These are phyloP conservation scores for Carex pumila DNA, from an alignment of 176 grass and related monocot genomes.

Conservation along the genomic window DNA sequence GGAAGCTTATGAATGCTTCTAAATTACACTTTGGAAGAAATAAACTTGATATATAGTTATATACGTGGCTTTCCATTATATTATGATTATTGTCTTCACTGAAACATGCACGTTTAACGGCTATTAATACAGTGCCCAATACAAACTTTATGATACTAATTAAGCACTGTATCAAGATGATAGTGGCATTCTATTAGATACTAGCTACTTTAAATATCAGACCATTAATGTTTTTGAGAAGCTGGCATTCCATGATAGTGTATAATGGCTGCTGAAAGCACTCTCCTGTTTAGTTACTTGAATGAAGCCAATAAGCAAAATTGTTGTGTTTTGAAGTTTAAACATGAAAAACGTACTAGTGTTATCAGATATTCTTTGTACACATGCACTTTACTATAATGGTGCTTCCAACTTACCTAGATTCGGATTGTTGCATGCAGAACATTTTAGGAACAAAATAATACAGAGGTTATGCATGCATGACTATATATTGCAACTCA, in stretches of 20 bases:
- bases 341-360: background rate
- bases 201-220: background rate
- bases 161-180: background rate
- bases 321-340: background rate
- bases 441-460: background rate
- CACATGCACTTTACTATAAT: background rate
- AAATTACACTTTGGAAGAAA: too few relatives aligned
- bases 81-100: too few relatives aligned
- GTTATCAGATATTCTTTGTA: background rate
- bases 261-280: background rate
- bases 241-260: too few relatives aligned
- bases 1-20: too few relatives aligned
- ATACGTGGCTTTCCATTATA: too few relatives aligned
- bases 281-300: background rate
- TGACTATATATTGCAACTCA: background rate
- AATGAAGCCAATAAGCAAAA: background rate
- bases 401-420: background rate
- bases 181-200: background rate
- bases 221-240: too few relatives aligned
- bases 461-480: background rate
- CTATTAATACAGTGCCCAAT: background rate
- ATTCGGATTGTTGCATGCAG: background rate
- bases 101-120: background rate
- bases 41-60: too few relatives aligned
- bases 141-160: background rate